Evolutionary conservation across 768 basidiomycete species (phyloP).

Genomic region (Russula dissimulans): DNA sequence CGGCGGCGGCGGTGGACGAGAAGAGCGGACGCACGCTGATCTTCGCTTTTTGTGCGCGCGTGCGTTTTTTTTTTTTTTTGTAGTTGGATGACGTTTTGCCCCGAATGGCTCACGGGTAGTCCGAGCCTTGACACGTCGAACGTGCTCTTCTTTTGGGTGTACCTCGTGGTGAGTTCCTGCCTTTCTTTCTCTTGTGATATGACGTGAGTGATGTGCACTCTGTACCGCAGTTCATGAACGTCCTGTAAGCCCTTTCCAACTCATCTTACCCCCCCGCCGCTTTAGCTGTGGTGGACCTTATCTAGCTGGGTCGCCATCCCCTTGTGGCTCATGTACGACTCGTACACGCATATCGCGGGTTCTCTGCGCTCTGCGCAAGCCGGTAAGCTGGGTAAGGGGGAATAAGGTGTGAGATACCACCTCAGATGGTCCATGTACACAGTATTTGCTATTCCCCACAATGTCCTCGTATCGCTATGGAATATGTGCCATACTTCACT

Average conservation of each 20-base stretch:
- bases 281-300: constrained; percentile 6
- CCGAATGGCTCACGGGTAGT: constrained; percentile 75
- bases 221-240: constrained; percentile 60
- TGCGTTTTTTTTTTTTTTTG: not conserved
- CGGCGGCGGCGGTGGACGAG: too few species aligned
- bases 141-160: constrained; percentile 66
- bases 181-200: constrained; percentile 31
- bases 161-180: constrained; percentile 56
- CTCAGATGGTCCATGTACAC: too few species aligned
- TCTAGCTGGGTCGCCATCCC: constrained; percentile 75
- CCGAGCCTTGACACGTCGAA: constrained; percentile 66
- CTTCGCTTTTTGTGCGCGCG: not conserved
- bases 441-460: not conserved
- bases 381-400: constrained; percentile 1
- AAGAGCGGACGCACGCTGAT: not conserved
- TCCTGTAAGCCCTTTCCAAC: constrained; percentile 43
- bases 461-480: not conserved
- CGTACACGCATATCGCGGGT: constrained; percentile 59
- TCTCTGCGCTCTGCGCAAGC: constrained; percentile 36
- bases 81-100: constrained; percentile 80
- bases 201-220: not conserved
- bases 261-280: not conserved
- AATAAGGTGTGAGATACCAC: not conserved
- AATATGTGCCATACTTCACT: not conserved
- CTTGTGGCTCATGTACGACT: constrained; percentile 66